Evolutionary conservation across 1,284 basidiomycete species (phyloP), one percentile per base, ranked within the genome.

Genomic region (Takashimella tepidaria): DNA sequence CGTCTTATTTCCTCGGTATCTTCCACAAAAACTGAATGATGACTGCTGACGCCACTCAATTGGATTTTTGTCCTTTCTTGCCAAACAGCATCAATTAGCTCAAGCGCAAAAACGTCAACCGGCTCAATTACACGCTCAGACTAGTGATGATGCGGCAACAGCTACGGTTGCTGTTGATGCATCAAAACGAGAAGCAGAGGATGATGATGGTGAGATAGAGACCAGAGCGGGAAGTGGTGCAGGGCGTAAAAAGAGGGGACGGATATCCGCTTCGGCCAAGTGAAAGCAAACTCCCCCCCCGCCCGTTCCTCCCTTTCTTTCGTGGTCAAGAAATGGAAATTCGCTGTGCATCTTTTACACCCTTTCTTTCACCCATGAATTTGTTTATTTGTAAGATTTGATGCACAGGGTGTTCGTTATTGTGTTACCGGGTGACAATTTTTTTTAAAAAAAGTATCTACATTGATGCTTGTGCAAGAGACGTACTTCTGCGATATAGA

Each of bases 81-180:
- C n/a, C 44, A 12, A 40, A 2, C 50, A 66, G 62, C 62, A 62
- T 48, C 63, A 65, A 45, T 59, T 67, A 45, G 55, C 57, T 13
- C 61, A 63, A 47, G 64, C 63, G 8, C 59, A 54, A 41, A 51
- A 57, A 54, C 26, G 57, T 31, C 57, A 58, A 40, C 31, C 31
- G 31, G 31, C 31, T 8, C 31, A 37, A 8, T 59, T 51, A 41
- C 53, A 53, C 6, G 41, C 47, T 4, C n/a, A 41, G 5, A 41
- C 19, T 6, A 23, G 48, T n/a, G 50, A 56, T 25, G 46, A 50
- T 6, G 49, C 13, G 31, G 21, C 42, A 53, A 61, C 47, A 8
- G 31, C 31, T 16, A 37, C 31, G 31, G 31, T 37, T 37, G 31
- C 31, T 37, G 57, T 58, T 45, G 59, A 57, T 16, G n/a, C n/a